Evolutionary conservation across 73 alveolate species (phyloP).

Genomic region (Loxodes magnus): DNA sequence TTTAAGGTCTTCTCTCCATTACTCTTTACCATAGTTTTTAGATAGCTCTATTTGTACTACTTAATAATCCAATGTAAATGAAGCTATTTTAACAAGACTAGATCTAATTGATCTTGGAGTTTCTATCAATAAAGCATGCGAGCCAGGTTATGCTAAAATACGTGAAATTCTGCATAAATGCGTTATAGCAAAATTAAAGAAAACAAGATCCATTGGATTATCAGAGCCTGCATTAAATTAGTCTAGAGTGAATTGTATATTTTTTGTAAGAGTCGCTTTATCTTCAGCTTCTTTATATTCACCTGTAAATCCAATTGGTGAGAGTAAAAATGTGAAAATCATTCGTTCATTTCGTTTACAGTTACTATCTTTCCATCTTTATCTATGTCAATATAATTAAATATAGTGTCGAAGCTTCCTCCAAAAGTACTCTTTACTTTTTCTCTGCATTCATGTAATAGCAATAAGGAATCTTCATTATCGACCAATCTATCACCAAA

Average conservation of each 20-base stretch:
- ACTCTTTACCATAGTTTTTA: conserved; percentile 89
- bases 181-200: conserved; percentile 97
- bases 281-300: conserved; percentile 82
- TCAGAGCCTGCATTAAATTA: conserved; percentile 36
- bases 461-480: conserved; percentile 94
- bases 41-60: conserved; percentile 95
- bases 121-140: conserved; percentile 98
- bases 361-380: conserved; percentile 83
- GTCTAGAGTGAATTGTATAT: conserved; percentile 75
- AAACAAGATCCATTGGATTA: conserved; percentile 92
- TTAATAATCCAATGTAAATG: conserved; percentile 85
- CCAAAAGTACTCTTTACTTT: conserved; percentile 87
- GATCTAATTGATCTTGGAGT: conserved; percentile 99
- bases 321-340: conserved; percentile 74
- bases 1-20: conserved; percentile 98
- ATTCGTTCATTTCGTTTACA: conserved; percentile 84
- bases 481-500: conserved; percentile 98
- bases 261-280: conserved; percentile 53
- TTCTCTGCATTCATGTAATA: conserved; percentile 87
- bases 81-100: conserved; percentile 90
- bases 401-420: conserved; percentile 73
- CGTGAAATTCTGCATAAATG: conserved; percentile 95
- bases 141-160: conserved; percentile 95
- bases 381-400: conserved; percentile 66
- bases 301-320: conserved; percentile 78